phyloP scores from a whole-genome alignment of 768 basidiomycete species.

The Cytidiella melzeri region DNA sequence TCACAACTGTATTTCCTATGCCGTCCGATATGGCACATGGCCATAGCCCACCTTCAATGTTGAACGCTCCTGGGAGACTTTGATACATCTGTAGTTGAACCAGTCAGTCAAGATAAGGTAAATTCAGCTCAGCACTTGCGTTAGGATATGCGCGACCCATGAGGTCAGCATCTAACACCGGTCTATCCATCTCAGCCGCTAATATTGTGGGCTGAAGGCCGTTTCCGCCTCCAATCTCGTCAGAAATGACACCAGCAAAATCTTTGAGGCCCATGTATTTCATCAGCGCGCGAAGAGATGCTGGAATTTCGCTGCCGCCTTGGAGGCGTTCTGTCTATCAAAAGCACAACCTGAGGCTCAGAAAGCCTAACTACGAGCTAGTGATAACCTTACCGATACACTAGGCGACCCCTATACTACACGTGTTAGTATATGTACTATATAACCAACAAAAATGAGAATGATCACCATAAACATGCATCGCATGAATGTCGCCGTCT shows the following conservation, averaged over 20 bases:
- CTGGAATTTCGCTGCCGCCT: slow-evolving; percentile 20
- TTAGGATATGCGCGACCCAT: slow-evolving; percentile 33
- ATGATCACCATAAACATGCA: slow-evolving; percentile 22
- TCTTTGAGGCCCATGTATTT: slow-evolving; percentile 19
- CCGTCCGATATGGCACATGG: slow-evolving; percentile 32
- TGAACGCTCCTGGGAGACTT: slow-evolving; percentile 25
- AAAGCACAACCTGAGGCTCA: too few species aligned
- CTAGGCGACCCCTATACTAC: slow-evolving; percentile 20
- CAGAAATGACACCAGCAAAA: slow-evolving; percentile 18
- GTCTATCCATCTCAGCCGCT: slow-evolving; percentile 22
- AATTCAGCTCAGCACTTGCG: slow-evolving; percentile 8
- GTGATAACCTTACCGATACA: slow-evolving; percentile 15
- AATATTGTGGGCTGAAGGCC: slow-evolving; percentile 28
- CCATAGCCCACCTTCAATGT: slow-evolving; percentile 23
- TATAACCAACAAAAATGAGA: neutral
- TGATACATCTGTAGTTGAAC: slow-evolving; percentile 21
- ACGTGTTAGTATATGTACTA: neutral
- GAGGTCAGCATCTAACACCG: slow-evolving; percentile 31
- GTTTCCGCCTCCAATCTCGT: slow-evolving; percentile 40
- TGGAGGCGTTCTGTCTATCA: slow-evolving; percentile 21
- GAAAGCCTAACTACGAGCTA: neutral
- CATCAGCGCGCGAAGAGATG: slow-evolving; percentile 17
- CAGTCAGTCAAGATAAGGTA: neutral
- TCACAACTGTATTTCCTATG: slow-evolving; percentile 30
- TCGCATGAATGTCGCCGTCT: slow-evolving; percentile 31